These are phyloP conservation scores for Chlorella vulgaris DNA, from an alignment of 139 green algal genomes.

Conservation along the genomic window DNA sequence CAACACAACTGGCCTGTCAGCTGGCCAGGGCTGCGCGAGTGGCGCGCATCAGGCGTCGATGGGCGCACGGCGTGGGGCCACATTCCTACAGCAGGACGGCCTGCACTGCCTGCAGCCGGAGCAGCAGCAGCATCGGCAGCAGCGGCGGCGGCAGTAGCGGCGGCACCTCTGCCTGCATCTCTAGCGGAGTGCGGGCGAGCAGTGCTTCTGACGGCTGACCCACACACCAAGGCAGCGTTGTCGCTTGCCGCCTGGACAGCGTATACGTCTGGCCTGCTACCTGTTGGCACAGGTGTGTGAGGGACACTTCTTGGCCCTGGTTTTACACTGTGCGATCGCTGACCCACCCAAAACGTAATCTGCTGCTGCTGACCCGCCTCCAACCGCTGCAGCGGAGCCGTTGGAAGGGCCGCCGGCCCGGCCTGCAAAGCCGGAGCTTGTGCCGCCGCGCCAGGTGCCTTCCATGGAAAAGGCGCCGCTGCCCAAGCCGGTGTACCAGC, in stretches of 20 bases:
- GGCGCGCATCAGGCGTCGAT: constrained; percentile 6
- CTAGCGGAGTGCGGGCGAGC: constrained; percentile 35
- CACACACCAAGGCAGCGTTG: constrained; percentile 62
- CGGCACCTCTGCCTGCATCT: not conserved
- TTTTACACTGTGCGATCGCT: not conserved
- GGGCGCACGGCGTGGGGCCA: constrained; percentile 18
- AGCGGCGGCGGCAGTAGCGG: not conserved
- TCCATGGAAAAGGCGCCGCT: constrained; percentile 38
- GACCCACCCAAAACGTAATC: not conserved
- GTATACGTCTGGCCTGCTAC: constrained; percentile 48
- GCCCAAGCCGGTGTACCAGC: constrained; percentile 63
- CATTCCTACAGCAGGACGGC: constrained; percentile 2
- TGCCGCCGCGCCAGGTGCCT: constrained; percentile 32
- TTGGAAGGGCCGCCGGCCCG: not conserved
- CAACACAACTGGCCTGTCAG: not conserved
- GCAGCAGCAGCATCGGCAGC: not conserved
- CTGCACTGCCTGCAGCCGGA: not conserved
- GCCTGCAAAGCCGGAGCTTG: constrained; percentile 10
- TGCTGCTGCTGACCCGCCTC: not conserved
- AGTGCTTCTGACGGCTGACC: constrained; percentile 64
- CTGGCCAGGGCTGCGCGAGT: constrained; percentile 30
- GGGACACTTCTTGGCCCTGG: not conserved
- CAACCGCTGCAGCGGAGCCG: not conserved
- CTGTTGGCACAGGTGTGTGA: constrained; percentile 44
- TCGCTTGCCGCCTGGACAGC: constrained; percentile 62